phyloP scores from a whole-genome alignment of 805 yeast genomes.

The Komagataella populi region DNA sequence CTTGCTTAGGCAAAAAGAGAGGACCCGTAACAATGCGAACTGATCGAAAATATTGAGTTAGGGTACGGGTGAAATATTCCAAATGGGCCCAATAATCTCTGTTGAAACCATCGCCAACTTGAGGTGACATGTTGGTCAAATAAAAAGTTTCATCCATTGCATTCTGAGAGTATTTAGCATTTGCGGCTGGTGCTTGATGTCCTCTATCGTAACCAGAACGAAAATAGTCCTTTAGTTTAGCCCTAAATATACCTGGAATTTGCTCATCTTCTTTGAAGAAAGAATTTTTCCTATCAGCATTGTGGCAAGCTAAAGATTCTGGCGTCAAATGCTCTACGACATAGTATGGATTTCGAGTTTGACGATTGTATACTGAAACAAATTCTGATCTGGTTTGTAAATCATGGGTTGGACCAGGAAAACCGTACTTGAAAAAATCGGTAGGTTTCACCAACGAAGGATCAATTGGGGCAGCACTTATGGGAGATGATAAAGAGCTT shows the following conservation, averaged over 20 bases:
- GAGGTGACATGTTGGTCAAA: slow-evolving; percentile 88
- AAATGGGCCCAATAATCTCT: slow-evolving; percentile 97
- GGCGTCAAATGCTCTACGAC: slow-evolving; percentile 78
- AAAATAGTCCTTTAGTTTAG: slow-evolving; percentile 71
- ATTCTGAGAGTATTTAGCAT: slow-evolving; percentile 77
- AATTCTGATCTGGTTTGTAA: slow-evolving; percentile 61
- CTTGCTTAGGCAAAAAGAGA: slow-evolving; percentile 66
- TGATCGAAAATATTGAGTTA: slow-evolving; percentile 55
- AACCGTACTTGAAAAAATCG: slow-evolving; percentile 81
- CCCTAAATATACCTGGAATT: slow-evolving; percentile 69
- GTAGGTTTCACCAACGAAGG: slow-evolving; percentile 47
- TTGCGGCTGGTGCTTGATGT: slow-evolving; percentile 96
- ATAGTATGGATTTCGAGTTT: slow-evolving; percentile 75
- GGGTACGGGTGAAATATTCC: slow-evolving; percentile 74
- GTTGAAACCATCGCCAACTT: slow-evolving; percentile 95
- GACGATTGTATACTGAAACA: slow-evolving; percentile 76
- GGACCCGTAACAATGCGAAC: slow-evolving; percentile 94
- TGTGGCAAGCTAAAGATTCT: slow-evolving; percentile 37
- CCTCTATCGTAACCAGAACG: slow-evolving; percentile 95
- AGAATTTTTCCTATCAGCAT: slow-evolving; percentile 69
- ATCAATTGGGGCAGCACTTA: slow-evolving; percentile 10
- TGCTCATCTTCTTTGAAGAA: slow-evolving; percentile 78
- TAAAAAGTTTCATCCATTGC: slow-evolving; percentile 95
- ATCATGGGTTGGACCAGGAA: slow-evolving; percentile 92
- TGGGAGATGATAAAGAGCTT: slow-evolving; percentile 4